Base-by-base conservation (phyloP, 176 grass and related monocot species). In the Triticum turgidum region DNA sequence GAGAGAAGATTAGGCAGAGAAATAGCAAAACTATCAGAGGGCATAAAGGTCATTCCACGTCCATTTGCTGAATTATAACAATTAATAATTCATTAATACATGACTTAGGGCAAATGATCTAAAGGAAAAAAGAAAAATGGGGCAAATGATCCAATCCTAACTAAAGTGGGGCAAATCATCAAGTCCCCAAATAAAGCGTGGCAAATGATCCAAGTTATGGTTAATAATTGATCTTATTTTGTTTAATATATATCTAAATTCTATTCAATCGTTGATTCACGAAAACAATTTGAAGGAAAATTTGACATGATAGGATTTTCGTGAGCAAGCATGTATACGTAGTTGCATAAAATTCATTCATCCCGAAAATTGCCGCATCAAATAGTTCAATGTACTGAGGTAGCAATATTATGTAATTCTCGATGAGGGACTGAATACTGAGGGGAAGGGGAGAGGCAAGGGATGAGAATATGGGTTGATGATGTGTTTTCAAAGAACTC, bases 401-500 rank as follows among this genome's bases (percentile, higher is more conserved):
- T 88, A 88, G 37, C 18, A 64, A 66, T 45, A 69, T 7, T 34
- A 41, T 68, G 41, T 67, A 78, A 21, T 63, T 71, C 66, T 61
- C 1, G 45, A 51, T 21, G 38, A 47, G 69, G 11, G 20, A 77
- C 65, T 15, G 66, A 42, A 29, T 66, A 42, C 17, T 79, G 4
- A 25, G 77, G 45, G 47, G 18, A 58, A 56, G 24, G 7, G 24
- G 6, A 9, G 64, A 41, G 42, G 12, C 51, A 13, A 20, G 74
- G 34, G 38, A 44, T 17, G 34, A 37, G 34, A 37, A 81, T 54
- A 61, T 13, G 5, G 22, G 10, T 62, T 90, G 74, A 9, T 32
- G 33, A 78, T 52, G 3, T 73, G 20, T 76, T 85, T 1, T 73
- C 17, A 45, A 69, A 87, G 44, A 84, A 87, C 25, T 66, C 63